Base-by-base conservation (phyloP, 2,329 filamentous ascomycete species). In the Sodiomyces alkalinus region DNA sequence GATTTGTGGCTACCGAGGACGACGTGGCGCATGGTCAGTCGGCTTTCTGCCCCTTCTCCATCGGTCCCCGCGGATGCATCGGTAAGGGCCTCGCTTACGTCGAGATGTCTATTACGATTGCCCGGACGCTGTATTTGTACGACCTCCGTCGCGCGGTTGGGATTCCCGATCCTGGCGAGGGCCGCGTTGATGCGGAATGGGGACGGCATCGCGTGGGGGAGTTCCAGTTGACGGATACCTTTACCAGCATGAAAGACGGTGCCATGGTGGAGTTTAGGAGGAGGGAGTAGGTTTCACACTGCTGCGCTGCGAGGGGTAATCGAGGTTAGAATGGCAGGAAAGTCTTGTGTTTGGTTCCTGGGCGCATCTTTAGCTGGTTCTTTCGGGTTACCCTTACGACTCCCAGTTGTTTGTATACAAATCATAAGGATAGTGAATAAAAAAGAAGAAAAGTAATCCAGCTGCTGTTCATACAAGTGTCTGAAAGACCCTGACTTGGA, bases 11-110 rank as follows among this genome's bases (percentile, higher is more conserved):
- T 1, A 62, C 53, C 5, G 61, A 64, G 32, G 58, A 61, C 2
- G 64, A 69, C 29, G 53, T 69, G 2, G 54, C 59, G 3, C 43
- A 56, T 5, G 75, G 78, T 3, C 66, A 76, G 28, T 63, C 60
- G 19, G 80, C 80, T 1, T 87, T 80, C 51, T 82, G 75, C 36
- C 77, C 81, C 2, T 83, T 83, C 41, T 74, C 67, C 25, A 57
- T 80, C 35, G 78, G 78, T 0, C 71, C 75, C 0, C 56, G 77
- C 8, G 74, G 74, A 3, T 83, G 78, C 43, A 79, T 82, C 30
- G 78, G 77, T 0, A 81, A 80, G 58, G 64, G 65, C 1, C 51
- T 80, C 24, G 74, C 74, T 2, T 77, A 80, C 40, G 60, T 68
- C 24, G 75, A 80, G 55, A 67, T 80, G 63, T 67, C 57, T 28